Evolutionary conservation across 768 basidiomycete species (phyloP).

Genomic region (Pleurotus tuber-regium): DNA sequence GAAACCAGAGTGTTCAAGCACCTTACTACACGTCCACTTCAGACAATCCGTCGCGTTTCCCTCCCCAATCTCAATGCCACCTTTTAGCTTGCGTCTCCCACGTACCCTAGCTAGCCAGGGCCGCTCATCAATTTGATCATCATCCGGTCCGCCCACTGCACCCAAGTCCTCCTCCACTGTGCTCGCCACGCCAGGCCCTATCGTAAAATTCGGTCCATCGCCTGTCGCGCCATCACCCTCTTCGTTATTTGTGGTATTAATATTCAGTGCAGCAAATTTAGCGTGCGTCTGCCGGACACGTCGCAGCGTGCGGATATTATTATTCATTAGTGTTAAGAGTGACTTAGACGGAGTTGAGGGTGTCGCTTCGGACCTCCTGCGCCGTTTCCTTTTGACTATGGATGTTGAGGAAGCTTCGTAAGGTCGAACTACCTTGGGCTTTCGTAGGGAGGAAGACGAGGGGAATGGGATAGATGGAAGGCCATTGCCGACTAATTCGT

Average conservation of each 20-base stretch:
- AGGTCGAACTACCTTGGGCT: slow-evolving; percentile 10
- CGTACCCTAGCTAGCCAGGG: slow-evolving; percentile 46
- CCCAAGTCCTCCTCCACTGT: slow-evolving; percentile 21
- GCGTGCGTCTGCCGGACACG: slow-evolving; percentile 71
- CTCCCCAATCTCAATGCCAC: slow-evolving; percentile 56
- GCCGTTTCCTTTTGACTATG: slow-evolving; percentile 27
- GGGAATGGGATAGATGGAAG: slow-evolving; percentile 52
- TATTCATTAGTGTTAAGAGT: slow-evolving; percentile 69
- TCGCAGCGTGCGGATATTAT: slow-evolving; percentile 73
- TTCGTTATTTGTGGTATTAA: slow-evolving; percentile 29
- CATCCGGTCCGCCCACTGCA: slow-evolving; percentile 17
- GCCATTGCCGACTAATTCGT: slow-evolving; percentile 60
- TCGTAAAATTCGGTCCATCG: slow-evolving; percentile 32
- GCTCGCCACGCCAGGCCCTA: slow-evolving; percentile 12
- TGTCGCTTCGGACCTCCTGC: slow-evolving; percentile 26
- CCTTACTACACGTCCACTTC: slow-evolving; percentile 69
- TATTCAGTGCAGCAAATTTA: slow-evolving; percentile 60
- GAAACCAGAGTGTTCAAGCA: slow-evolving; percentile 89
- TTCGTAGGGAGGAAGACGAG: slow-evolving; percentile 27
- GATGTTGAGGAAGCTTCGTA: slow-evolving; percentile 8
- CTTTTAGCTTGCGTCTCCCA: slow-evolving; percentile 23
- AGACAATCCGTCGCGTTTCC: slow-evolving; percentile 61
- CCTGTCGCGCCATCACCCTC: slow-evolving; percentile 34
- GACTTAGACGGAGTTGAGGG: slow-evolving; percentile 32
- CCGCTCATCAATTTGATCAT: slow-evolving; percentile 54